These are phyloP conservation scores for Musa troglodytarum DNA, from an alignment of 176 grass and related monocot genomes.

Conservation along the genomic window DNA sequence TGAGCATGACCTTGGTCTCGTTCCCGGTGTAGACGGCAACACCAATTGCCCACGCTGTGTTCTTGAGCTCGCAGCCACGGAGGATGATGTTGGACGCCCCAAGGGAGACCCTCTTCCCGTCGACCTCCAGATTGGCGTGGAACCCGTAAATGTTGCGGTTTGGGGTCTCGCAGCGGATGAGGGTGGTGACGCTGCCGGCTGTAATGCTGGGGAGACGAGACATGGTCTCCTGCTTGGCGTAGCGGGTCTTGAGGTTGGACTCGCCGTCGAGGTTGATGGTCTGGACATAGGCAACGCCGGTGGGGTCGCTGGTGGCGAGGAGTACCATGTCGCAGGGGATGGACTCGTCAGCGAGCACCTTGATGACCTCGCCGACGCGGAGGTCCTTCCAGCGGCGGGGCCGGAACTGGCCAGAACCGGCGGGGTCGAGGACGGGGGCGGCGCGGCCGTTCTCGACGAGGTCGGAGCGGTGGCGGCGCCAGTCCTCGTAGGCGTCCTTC, in stretches of 20 bases:
- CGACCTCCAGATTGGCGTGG: conserved; percentile 2
- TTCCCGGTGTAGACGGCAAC: conserved; percentile 72
- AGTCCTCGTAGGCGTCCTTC: conserved; percentile 94
- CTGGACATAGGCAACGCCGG: conserved; percentile 73
- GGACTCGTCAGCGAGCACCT: conserved; percentile 42
- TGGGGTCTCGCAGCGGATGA: conserved; percentile 9
- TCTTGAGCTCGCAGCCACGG: conserved; percentile 83
- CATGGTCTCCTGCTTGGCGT: conserved; percentile 67
- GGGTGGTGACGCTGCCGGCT: not conserved
- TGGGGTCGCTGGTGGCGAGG: conserved; percentile 62
- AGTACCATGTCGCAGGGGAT: conserved; percentile 66
- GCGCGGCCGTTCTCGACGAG: conserved; percentile 54
- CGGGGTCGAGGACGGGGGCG: conserved; percentile 33
- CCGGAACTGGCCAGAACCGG: conserved; percentile 28
- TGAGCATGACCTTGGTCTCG: conserved; percentile 92
- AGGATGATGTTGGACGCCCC: conserved; percentile 67
- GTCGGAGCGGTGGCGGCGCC: conserved; percentile 77
- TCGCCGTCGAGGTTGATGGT: conserved; percentile 93
- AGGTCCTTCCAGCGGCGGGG: conserved; percentile 66
- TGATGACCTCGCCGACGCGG: conserved; percentile 63
- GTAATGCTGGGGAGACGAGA: conserved; percentile 21
- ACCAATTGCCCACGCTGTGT: conserved; percentile 70
- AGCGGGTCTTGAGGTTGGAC: conserved; percentile 79
- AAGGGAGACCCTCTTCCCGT: not conserved
- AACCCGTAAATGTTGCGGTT: conserved; percentile 17